Conservation (phyloP, 2,329 filamentous ascomycete species). For the Botrytis sinoallii region DNA sequence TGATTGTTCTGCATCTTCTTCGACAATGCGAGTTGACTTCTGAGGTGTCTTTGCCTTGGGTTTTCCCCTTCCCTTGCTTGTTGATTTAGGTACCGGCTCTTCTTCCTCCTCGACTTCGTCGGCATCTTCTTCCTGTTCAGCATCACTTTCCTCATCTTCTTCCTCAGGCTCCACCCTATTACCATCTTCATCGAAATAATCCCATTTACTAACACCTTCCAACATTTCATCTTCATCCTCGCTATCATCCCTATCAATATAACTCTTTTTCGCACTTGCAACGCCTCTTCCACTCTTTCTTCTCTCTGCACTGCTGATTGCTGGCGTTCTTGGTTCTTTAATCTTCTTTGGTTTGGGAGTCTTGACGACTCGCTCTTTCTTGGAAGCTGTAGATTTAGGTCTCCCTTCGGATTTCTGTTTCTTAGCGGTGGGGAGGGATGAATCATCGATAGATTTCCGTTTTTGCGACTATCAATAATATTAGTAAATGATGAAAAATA, state of each 20-base stretch:
- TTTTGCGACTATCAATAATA: conserved; percentile 31
- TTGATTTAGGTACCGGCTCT: not conserved
- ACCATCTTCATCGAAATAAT: conserved; percentile 42
- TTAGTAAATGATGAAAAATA: not conserved
- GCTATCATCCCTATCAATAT: conserved; percentile 41
- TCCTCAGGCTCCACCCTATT: conserved; percentile 34
- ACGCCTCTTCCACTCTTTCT: conserved; percentile 39
- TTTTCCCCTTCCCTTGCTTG: not conserved
- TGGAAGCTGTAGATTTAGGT: conserved; percentile 29
- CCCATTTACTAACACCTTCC: conserved; percentile 37
- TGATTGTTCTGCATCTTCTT: not conserved
- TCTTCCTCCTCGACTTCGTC: conserved; percentile 20
- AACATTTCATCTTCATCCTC: conserved; percentile 43
- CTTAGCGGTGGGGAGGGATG: conserved; percentile 26
- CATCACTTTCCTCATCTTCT: conserved; percentile 23
- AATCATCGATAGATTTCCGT: conserved; percentile 33
- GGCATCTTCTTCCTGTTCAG: conserved; percentile 17
- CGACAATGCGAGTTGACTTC: not conserved
- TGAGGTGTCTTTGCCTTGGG: conserved; percentile 3
- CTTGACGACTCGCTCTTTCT: conserved; percentile 31
- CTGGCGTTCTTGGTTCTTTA: conserved; percentile 24
- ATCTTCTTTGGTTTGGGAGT: conserved; percentile 35
- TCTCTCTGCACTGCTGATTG: conserved; percentile 32
- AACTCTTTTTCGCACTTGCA: conserved; percentile 40
- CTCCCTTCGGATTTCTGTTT: conserved; percentile 29